phyloP scores from a whole-genome alignment of 1,139 yeast species.

The Yamadazyma dushanensis region DNA sequence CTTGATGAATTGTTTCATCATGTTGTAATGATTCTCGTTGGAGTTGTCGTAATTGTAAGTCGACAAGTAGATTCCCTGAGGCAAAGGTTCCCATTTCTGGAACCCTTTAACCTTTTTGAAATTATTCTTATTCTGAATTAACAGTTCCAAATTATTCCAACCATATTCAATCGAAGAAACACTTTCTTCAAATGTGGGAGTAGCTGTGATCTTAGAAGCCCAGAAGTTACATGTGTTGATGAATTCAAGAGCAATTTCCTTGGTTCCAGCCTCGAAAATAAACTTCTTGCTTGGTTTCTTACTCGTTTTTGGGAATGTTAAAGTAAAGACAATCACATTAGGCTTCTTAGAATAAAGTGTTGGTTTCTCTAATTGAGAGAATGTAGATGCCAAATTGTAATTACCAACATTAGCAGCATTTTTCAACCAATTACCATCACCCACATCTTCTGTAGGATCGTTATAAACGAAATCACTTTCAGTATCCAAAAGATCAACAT shows the following conservation, averaged over 20 bases:
- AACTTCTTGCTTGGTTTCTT: conserved; percentile 39
- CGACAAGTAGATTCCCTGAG: conserved; percentile 45
- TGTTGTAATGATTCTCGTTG: conserved; percentile 36
- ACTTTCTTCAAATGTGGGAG: conserved; percentile 63
- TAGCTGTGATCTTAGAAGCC: conserved; percentile 83
- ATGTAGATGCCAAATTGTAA: conserved; percentile 50
- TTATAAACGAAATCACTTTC: conserved; percentile 19
- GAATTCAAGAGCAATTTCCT: conserved; percentile 68
- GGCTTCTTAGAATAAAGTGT: conserved; percentile 12
- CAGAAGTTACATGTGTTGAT: conserved; percentile 83
- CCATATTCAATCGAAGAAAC: conserved; percentile 81
- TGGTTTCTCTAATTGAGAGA: conserved; percentile 41
- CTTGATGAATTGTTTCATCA: conserved; percentile 49
- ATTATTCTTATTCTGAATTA: conserved; percentile 27
- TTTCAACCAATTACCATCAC: conserved; percentile 70
- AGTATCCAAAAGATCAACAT: conserved; percentile 16
- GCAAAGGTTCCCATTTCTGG: conserved; percentile 43
- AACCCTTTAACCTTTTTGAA: conserved; percentile 39
- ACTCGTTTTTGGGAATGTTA: conserved; percentile 40
- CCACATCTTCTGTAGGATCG: conserved; percentile 31
- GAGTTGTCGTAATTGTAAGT: conserved; percentile 27
- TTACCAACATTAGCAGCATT: conserved; percentile 50
- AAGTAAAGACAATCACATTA: conserved; percentile 28
- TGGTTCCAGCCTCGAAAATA: conserved; percentile 60
- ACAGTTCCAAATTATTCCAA: conserved; percentile 58